Conservation (phyloP, 495 filamentous ascomycete genomes). For the Aspergillus wentii region DNA sequence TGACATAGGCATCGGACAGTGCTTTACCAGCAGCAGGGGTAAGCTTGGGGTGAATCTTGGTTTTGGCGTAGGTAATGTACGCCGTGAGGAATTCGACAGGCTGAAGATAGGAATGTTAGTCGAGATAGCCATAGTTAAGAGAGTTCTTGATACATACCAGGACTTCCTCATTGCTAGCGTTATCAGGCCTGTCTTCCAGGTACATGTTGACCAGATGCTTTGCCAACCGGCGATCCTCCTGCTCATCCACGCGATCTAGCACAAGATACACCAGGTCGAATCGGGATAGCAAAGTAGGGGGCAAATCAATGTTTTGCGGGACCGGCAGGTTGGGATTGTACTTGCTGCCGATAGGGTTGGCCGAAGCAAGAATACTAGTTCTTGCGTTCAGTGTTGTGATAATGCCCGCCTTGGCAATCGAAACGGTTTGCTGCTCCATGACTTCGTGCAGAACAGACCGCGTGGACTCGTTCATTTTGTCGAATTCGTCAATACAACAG, state of each 20-base stretch:
- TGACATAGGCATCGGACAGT: constrained; percentile 83
- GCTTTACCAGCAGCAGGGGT: constrained; percentile 70
- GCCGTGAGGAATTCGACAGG: constrained; percentile 92
- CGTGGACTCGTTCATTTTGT: constrained; percentile 97
- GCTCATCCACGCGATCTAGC: constrained; percentile 87
- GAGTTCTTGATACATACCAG: constrained; percentile 55
- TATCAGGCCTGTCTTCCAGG: constrained; percentile 85
- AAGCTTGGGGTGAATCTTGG: constrained; percentile 76
- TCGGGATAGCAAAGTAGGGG: constrained; percentile 87
- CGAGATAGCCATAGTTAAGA: neutral
- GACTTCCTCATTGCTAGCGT: constrained; percentile 71
- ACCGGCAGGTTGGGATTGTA: constrained; percentile 96
- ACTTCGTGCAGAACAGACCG: constrained; percentile 97
- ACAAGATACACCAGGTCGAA: constrained; percentile 98
- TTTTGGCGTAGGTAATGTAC: constrained; percentile 96
- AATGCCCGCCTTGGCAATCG: constrained; percentile 97
- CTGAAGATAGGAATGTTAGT: constrained; percentile 32
- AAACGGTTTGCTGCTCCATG: constrained; percentile 99
- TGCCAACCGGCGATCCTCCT: constrained; percentile 79
- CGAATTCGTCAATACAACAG: constrained; percentile 98
- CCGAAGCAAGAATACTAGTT: constrained; percentile 90
- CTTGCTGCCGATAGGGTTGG: constrained; percentile 95
- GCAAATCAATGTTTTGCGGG: constrained; percentile 96
- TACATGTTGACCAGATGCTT: constrained; percentile 97
- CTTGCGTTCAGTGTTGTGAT: constrained; percentile 96